These are phyloP conservation scores for Fusarium transvaalense DNA, from an alignment of 2,329 filamentous ascomycete genomes.

Conservation along the genomic window DNA sequence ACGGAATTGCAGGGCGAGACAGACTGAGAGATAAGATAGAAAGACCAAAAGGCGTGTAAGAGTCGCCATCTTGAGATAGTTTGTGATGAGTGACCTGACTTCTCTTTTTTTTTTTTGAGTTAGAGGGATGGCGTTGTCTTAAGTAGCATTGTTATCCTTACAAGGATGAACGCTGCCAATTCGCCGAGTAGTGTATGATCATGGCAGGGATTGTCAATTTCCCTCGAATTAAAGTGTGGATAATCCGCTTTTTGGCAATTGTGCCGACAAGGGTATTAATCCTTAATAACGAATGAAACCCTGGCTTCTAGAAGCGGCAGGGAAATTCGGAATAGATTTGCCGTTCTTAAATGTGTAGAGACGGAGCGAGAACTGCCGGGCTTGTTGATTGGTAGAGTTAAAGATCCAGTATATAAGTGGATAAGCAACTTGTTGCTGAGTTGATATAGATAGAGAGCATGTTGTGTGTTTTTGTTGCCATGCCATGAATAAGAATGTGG, in stretches of 20 bases:
- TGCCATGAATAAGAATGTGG: no score
- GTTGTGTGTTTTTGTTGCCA: no score
- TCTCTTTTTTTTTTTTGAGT: no score
- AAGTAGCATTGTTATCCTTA: slow-evolving; percentile 7
- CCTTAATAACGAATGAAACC: slow-evolving; percentile 29
- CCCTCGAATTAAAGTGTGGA: slow-evolving; percentile 22
- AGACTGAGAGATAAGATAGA: slow-evolving; percentile 37
- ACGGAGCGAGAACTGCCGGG: slow-evolving; percentile 7
- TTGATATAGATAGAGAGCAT: background rate
- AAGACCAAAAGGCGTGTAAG: slow-evolving; percentile 22
- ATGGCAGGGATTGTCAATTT: slow-evolving; percentile 2
- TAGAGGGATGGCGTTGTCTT: background rate
- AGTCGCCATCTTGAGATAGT: slow-evolving; percentile 26
- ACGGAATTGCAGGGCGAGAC: slow-evolving; percentile 68
- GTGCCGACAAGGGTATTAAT: slow-evolving; percentile 4
- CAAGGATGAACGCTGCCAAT: background rate
- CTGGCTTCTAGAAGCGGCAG: background rate
- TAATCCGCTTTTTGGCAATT: slow-evolving; percentile 6
- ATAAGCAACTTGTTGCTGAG: background rate
- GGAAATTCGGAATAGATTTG: background rate
- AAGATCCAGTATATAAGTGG: background rate
- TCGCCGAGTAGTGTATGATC: slow-evolving; percentile 4
- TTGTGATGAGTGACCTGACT: background rate
- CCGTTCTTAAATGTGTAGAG: background rate
- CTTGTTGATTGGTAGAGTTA: background rate